These are phyloP conservation scores for Geotrichum australiense DNA, from an alignment of 1,139 yeast species.

Conservation along the genomic window DNA sequence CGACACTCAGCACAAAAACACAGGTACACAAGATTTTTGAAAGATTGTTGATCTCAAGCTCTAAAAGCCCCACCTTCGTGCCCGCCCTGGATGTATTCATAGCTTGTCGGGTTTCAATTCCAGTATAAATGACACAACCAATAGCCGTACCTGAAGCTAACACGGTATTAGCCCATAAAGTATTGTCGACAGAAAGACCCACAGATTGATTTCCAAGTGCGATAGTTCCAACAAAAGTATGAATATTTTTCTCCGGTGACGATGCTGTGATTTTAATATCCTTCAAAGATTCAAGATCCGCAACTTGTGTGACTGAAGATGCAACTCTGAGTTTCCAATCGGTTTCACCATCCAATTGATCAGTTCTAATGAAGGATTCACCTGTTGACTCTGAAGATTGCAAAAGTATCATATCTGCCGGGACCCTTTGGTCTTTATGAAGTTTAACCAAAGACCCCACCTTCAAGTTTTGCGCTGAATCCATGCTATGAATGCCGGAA, in stretches of 20 bases:
- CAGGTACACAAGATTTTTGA: slow-evolving; percentile 85
- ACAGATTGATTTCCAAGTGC: slow-evolving; percentile 48
- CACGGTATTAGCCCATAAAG: slow-evolving; percentile 97
- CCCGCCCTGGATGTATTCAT: slow-evolving; percentile 85
- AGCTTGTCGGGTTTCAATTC: slow-evolving; percentile 87
- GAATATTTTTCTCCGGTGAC: slow-evolving; percentile 79
- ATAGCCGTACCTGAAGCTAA: slow-evolving; percentile 88
- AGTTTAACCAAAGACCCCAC: slow-evolving; percentile 86
- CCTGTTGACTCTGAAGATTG: slow-evolving; percentile 78
- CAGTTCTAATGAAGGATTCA: slow-evolving; percentile 91
- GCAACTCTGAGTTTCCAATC: slow-evolving; percentile 95
- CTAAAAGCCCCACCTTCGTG: slow-evolving; percentile 86
- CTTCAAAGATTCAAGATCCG: slow-evolving; percentile 41
- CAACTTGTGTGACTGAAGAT: slow-evolving; percentile 58
- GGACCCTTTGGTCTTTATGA: slow-evolving; percentile 78
- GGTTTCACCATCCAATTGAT: slow-evolving; percentile 97
- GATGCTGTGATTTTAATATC: slow-evolving; percentile 57
- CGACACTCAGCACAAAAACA: slow-evolving; percentile 71
- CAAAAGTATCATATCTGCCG: slow-evolving; percentile 83
- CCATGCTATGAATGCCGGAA: slow-evolving; percentile 27
- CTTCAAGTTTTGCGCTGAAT: slow-evolving; percentile 58
- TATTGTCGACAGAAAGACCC: slow-evolving; percentile 80
- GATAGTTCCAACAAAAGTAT: slow-evolving; percentile 68
- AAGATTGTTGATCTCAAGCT: slow-evolving; percentile 79
- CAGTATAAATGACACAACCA: slow-evolving; percentile 86